A percentile compares a stretch with the other conserved stretches of the same genome.
Conservation (phyloP, 495 filamentous ascomycete species). For the Xylaria bambusicola region DNA sequence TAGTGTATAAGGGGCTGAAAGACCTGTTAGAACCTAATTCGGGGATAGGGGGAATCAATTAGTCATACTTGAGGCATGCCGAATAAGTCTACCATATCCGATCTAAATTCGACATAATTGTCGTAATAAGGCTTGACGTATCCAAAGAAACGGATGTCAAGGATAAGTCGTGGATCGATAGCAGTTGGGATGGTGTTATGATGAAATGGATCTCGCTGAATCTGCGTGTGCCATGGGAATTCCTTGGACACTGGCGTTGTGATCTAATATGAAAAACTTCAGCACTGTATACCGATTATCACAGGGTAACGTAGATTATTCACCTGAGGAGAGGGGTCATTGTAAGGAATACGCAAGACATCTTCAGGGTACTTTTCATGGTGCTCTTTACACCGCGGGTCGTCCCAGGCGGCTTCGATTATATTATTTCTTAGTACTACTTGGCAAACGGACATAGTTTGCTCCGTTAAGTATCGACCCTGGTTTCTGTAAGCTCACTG, state of each 20-base stretch:
- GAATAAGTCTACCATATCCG: too few relatives aligned
- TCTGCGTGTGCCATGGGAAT: slow-evolving; percentile 2
- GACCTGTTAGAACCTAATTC: too few relatives aligned
- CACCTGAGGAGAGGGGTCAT: not conserved
- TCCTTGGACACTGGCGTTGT: not conserved
- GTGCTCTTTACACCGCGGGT: not conserved
- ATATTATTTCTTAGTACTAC: not conserved
- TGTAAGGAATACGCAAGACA: not conserved
- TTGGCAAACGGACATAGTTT: not conserved
- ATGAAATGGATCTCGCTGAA: not conserved
- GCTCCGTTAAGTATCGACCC: not conserved
- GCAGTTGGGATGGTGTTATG: not conserved
- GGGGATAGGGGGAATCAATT: too few relatives aligned
- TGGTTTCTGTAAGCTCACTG: too few relatives aligned
- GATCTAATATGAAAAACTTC: too few relatives aligned
- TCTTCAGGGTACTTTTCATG: not conserved
- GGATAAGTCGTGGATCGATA: not conserved
- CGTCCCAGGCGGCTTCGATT: not conserved
- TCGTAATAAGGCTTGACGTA: not conserved
- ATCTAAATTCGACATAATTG: too few relatives aligned
- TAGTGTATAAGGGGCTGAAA: too few relatives aligned
- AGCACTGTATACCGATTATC: too few relatives aligned
- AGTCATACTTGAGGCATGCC: not conserved
- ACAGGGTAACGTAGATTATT: too few relatives aligned
- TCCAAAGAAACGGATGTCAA: not conserved